Base-by-base conservation (phyloP, 192 early-diverging fungal species). In the Phlyctochytrium arcticum region DNA sequence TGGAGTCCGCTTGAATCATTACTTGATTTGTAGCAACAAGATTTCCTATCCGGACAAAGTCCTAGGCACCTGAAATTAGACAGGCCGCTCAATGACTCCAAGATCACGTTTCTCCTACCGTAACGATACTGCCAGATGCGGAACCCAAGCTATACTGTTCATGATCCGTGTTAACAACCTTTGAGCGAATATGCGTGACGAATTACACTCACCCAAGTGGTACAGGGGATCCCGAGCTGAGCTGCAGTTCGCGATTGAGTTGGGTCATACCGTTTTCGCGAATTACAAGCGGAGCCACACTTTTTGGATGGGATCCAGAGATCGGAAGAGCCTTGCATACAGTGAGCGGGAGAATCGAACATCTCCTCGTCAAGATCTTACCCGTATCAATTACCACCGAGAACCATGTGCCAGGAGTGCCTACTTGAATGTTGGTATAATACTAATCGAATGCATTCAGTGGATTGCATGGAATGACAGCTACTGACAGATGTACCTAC, bases 331-430 rank as follows among this genome's bases (percentile, higher is more conserved):
- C 67, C 65, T 65, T 19, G n/a, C n/a, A n/a, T n/a, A 57, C 47
- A 33, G 48, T 29, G 21, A n/a, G n/a, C n/a, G n/a, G n/a, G n/a
- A n/a, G n/a, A n/a, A n/a, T n/a, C n/a, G n/a, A n/a, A n/a, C n/a
- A n/a, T n/a, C n/a, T n/a, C n/a, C n/a, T n/a, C n/a, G n/a, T n/a
- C n/a, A n/a, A n/a, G n/a, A n/a, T n/a, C 63, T 7, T 27, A 65
- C 63, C 65, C 10, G 67, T 69, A 34, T 69, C 67, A 53, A 69
- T 69, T 27, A 62, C 50, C 3, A 69, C 67, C 9, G 57, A 51
- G 37, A 60, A 69, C 32, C n/a, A 31, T n/a, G 39, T 34, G 0
- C 27, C 19, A 51, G 67, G 58, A 17, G 48, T 69, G 31, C 67
- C 67, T 31, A 69, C 29, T 17, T 31, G 27, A 24, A 69, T 54